Percentiles rank a stretch among this genome's conserved stretches.
These are phyloP conservation scores for Ceratobasidium sp. DNA, from an alignment of 1,284 basidiomycete species.

Conservation along the genomic window DNA sequence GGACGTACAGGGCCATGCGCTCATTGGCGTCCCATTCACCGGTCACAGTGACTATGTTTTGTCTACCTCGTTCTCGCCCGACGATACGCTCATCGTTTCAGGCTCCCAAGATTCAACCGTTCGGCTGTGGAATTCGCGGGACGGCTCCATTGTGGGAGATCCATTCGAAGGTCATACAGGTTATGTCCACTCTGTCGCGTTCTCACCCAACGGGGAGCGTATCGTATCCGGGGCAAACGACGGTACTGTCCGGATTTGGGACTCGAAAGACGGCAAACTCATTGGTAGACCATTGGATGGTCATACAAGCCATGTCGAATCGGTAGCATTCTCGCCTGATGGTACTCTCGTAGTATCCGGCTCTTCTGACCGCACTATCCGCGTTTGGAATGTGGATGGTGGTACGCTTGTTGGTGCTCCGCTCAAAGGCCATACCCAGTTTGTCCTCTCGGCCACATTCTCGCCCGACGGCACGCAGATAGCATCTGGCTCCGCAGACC, in stretches of 20 bases:
- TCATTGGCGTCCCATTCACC: background rate
- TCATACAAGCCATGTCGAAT: background rate
- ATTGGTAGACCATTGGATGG: background rate
- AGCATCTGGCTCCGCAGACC: constrained; percentile 11
- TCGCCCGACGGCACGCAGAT: constrained; percentile 21
- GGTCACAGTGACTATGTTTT: background rate
- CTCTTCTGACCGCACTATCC: constrained; percentile 24
- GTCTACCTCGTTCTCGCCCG: background rate
- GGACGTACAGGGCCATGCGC: too few species aligned
- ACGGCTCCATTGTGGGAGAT: background rate
- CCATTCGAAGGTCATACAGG: constrained; percentile 15
- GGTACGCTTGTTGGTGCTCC: constrained; percentile 1
- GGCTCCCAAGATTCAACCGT: constrained; percentile 35
- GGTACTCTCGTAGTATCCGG: constrained; percentile 11
- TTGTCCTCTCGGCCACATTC: constrained; percentile 11
- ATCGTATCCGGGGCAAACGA: constrained; percentile 27
- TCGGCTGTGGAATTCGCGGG: constrained; percentile 30
- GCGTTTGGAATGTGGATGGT: constrained; percentile 18
- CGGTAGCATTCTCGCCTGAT: background rate
- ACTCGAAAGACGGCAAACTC: background rate
- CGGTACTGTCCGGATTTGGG: constrained; percentile 27
- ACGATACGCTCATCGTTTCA: constrained; percentile 12
- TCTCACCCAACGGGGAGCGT: constrained; percentile 26
- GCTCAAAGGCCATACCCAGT: constrained; percentile 8
- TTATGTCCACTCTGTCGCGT: constrained; percentile 18